These are phyloP conservation scores for Pisolithus albus DNA, from an alignment of 768 basidiomycete genomes.

Conservation along the genomic window DNA sequence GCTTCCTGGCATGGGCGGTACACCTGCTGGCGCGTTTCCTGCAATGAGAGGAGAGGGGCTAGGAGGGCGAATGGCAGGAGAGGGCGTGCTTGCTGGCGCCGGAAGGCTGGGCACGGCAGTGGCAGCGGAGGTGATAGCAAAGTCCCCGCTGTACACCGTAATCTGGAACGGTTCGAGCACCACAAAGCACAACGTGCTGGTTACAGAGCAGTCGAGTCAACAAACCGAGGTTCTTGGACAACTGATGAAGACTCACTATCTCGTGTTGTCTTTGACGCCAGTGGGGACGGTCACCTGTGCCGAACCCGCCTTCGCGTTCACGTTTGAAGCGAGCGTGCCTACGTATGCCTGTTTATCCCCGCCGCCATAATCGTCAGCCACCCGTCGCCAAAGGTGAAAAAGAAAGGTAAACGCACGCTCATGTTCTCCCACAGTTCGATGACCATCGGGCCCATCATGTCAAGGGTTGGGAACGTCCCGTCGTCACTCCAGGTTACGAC, in stretches of 20 bases:
- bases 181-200: conserved; percentile 30
- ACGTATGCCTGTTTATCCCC: conserved; percentile 32
- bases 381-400: background rate
- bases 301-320: conserved; percentile 30
- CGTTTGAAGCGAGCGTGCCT: conserved; percentile 36
- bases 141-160: conserved; percentile 47
- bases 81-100: conserved; percentile 1
- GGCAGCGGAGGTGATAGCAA: conserved; percentile 29
- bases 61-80: background rate
- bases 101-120: background rate
- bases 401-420: conserved; percentile 30
- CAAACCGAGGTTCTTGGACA: background rate
- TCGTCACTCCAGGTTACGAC: conserved; percentile 49
- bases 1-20: no score
- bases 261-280: conserved; percentile 18
- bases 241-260: conserved; percentile 24
- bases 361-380: background rate
- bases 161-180: conserved; percentile 16
- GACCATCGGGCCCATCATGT: conserved; percentile 34
- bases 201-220: background rate
- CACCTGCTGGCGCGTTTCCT: no score
- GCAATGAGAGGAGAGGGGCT: background rate
- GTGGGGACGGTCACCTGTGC: conserved; percentile 25
- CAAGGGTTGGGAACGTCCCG: conserved; percentile 32
- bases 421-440: conserved; percentile 42